phyloP scores from a whole-genome alignment of 2,329 filamentous ascomycete genomes.

The Scopulariopsis brevicaulis region DNA sequence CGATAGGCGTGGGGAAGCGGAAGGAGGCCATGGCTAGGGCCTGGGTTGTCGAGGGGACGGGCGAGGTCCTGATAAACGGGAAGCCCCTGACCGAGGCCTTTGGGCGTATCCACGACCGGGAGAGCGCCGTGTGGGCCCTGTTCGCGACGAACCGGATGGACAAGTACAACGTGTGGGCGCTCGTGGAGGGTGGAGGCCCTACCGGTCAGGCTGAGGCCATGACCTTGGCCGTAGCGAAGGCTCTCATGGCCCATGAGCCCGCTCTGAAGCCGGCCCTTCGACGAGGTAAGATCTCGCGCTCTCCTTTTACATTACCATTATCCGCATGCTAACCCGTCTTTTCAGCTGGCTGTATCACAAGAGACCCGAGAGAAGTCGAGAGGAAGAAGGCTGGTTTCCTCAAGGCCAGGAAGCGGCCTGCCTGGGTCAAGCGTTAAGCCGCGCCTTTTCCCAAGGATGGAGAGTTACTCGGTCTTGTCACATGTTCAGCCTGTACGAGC shows the following conservation, averaged over 20 bases:
- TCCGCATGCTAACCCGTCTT: conserved; percentile 26
- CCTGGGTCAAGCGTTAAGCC: conserved; percentile 80
- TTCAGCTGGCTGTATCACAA: conserved; percentile 81
- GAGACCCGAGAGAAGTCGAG: conserved; percentile 85
- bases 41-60: conserved; percentile 84
- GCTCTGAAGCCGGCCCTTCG: conserved; percentile 77
- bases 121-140: conserved; percentile 87
- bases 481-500: not conserved
- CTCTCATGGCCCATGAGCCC: conserved; percentile 82
- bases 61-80: conserved; percentile 82
- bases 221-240: conserved; percentile 80
- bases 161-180: conserved; percentile 94
- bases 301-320: not conserved
- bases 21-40: conserved; percentile 81
- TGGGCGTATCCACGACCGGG: conserved; percentile 80
- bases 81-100: conserved; percentile 76
- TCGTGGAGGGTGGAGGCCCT: conserved; percentile 74
- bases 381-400: conserved; percentile 95
- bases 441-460: not conserved
- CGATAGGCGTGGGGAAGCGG: conserved; percentile 70
- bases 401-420: conserved; percentile 95
- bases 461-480: not conserved
- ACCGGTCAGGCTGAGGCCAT: conserved; percentile 95
- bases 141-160: conserved; percentile 73
- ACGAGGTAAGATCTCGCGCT: conserved; percentile 55